Base-by-base conservation (phyloP, 306 rosid species). In the Benincasa hispida region DNA sequence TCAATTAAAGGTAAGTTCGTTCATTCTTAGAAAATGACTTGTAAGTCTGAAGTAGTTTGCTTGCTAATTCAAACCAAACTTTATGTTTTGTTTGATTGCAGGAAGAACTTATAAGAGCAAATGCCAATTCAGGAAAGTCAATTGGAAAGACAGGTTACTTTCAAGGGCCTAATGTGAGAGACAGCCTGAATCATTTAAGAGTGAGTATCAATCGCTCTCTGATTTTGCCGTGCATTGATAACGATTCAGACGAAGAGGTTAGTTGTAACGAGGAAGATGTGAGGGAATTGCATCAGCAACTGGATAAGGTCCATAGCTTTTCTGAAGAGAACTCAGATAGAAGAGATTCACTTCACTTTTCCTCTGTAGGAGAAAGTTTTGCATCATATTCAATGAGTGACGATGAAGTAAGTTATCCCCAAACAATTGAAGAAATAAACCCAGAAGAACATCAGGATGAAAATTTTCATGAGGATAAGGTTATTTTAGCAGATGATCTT, bases 61-160 rank as follows among this genome's bases (percentile, higher is more conserved):
- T 69, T 15, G 25, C 57, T 81, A 63, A 35, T 27, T 27, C 37
- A 54, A 35, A 58, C 25, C 30, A 37, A 27, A 34, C 41, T 41
- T 65, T 34, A 17, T 76, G 55, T 81, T 48, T 35, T 47, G 39
- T 5, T 9, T 35, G 70, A 63, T 81, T 86, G 78, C 88, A 94
- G 99, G 99, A 95, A 80, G 98, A 94, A 77, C 96, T 94, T 74
- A 89, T 92, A 56, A 81, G 91, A 87, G 91, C 93, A 67, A 92
- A 89, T 81, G 81, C 91, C 56, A 87, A 80, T 35, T 81, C 82
- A 27, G 79, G 72, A 41, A 82, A 72, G 76, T 83, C 98, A 55
- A 77, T 74, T 61, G 89, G 80, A 30, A 81, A 60, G 41, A 86
- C 75, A 73, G 99, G 90, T 53, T 78, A 80, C 83, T 85, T 87